These are phyloP conservation scores for Avicennia marina DNA, from an alignment of 257 asterid genomes.

Conservation along the genomic window DNA sequence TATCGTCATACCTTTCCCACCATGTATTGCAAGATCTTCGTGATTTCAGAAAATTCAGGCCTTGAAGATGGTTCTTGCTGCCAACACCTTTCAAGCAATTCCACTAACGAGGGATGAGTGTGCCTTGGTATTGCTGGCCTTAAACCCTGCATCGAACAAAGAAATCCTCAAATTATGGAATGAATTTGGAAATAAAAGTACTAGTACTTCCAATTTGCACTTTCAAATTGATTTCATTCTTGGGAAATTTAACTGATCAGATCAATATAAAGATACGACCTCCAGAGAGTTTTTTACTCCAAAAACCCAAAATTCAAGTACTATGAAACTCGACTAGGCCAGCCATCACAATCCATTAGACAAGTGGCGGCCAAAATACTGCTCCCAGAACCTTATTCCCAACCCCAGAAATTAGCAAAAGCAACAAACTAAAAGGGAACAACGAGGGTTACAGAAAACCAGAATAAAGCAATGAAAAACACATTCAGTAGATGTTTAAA, in stretches of 20 bases:
- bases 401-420: neutral
- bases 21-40: slow-evolving; percentile 30
- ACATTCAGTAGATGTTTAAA: too few relatives aligned
- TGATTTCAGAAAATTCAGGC: slow-evolving; percentile 46
- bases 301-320: neutral
- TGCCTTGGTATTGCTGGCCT: slow-evolving; percentile 46
- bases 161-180: too few relatives aligned
- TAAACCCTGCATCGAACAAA: slow-evolving; percentile 25
- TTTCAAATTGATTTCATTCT: too few relatives aligned
- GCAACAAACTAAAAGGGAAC: neutral
- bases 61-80: slow-evolving; percentile 46
- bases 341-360: neutral
- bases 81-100: slow-evolving; percentile 49
- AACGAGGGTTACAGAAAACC: too few relatives aligned
- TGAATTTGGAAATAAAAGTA: too few relatives aligned
- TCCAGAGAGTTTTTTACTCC: neutral
- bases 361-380: neutral
- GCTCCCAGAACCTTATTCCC: slow-evolving; percentile 1
- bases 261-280: neutral
- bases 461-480: neutral
- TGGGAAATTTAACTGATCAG: neutral
- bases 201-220: too few relatives aligned
- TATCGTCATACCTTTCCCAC: slow-evolving; percentile 30
- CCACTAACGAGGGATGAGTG: slow-evolving; percentile 41
- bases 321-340: neutral